Conservation (phyloP, 2,329 filamentous ascomycete genomes). For the Curvularia eragrostidis region DNA sequence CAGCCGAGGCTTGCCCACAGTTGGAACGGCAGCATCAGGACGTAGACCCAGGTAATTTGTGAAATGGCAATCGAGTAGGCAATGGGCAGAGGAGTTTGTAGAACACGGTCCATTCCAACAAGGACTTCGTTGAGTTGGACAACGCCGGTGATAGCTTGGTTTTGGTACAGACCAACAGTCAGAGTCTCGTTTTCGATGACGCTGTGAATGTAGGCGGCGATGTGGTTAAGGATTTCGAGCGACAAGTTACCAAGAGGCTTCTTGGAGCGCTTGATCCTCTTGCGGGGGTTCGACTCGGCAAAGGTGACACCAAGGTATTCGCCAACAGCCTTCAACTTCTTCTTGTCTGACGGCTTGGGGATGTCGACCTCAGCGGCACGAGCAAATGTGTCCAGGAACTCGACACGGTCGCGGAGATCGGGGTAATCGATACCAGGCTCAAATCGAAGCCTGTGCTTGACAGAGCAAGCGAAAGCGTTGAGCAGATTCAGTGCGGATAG, state of each 20-base stretch:
- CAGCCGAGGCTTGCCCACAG: slow-evolving; percentile 69
- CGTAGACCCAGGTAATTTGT: slow-evolving; percentile 86
- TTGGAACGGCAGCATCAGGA: slow-evolving; percentile 82
- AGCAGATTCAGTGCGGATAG: slow-evolving; percentile 77
- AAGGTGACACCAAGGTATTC: slow-evolving; percentile 80
- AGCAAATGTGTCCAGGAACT: slow-evolving; percentile 78
- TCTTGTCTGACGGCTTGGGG: slow-evolving; percentile 37
- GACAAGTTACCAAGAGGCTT: slow-evolving; percentile 83
- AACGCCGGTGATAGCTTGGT: slow-evolving; percentile 64
- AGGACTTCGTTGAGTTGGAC: slow-evolving; percentile 73
- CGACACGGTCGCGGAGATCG: slow-evolving; percentile 72
- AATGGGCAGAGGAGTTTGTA: slow-evolving; percentile 81
- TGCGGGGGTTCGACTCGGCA: slow-evolving; percentile 78
- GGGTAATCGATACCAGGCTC: slow-evolving; percentile 81
- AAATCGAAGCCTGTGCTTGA: slow-evolving; percentile 85
- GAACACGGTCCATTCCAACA: slow-evolving; percentile 75
- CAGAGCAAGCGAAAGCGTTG: slow-evolving; percentile 75
- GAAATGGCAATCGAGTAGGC: slow-evolving; percentile 85
- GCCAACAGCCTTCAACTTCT: slow-evolving; percentile 66
- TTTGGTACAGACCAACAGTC: slow-evolving; percentile 65
- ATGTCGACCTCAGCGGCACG: slow-evolving; percentile 60
- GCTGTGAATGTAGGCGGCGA: slow-evolving; percentile 70
- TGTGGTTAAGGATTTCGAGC: slow-evolving; percentile 77
- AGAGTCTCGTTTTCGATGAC: slow-evolving; percentile 64
- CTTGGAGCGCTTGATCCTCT: slow-evolving; percentile 74